A percentile compares a stretch with the other conserved stretches of the same genome.
These are phyloP conservation scores for Zarea fungicola DNA, from an alignment of 2,329 filamentous ascomycete species.

Conservation along the genomic window DNA sequence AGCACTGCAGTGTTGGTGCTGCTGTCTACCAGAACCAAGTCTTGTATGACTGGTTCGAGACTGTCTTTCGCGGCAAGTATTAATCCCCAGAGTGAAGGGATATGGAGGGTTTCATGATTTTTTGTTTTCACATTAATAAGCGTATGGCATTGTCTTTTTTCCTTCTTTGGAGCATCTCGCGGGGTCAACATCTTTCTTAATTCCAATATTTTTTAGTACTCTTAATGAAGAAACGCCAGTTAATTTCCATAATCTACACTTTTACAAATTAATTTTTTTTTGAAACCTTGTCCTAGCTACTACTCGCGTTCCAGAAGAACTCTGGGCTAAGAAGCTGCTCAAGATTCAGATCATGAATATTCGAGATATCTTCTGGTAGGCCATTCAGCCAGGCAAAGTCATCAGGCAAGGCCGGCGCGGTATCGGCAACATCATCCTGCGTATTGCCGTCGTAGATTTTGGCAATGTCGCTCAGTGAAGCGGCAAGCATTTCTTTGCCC, in stretches of 20 bases:
- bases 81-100: not conserved
- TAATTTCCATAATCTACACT: not conserved
- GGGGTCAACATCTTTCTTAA: not conserved
- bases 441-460: slow-evolving; percentile 28
- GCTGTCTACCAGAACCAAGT: slow-evolving; percentile 7
- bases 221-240: not conserved
- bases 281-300: not conserved
- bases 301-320: slow-evolving; percentile 15
- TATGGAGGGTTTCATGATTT: not conserved
- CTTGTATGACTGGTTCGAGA: slow-evolving; percentile 12
- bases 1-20: slow-evolving; percentile 12
- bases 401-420: slow-evolving; percentile 20
- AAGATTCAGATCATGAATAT: slow-evolving; percentile 38
- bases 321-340: slow-evolving; percentile 31
- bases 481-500: slow-evolving; percentile 40
- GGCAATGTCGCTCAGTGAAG: slow-evolving; percentile 33
- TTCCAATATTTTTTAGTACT: not conserved
- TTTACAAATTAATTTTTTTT: rapidly evolving
- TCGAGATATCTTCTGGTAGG: slow-evolving; percentile 38
- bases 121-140: too few species aligned
- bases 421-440: slow-evolving; percentile 11
- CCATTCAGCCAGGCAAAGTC: slow-evolving; percentile 38
- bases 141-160: not conserved
- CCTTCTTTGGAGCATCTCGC: not conserved
- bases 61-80: not conserved